phyloP scores from a whole-genome alignment of 768 basidiomycete genomes.

The Lyophyllum shimeji region DNA sequence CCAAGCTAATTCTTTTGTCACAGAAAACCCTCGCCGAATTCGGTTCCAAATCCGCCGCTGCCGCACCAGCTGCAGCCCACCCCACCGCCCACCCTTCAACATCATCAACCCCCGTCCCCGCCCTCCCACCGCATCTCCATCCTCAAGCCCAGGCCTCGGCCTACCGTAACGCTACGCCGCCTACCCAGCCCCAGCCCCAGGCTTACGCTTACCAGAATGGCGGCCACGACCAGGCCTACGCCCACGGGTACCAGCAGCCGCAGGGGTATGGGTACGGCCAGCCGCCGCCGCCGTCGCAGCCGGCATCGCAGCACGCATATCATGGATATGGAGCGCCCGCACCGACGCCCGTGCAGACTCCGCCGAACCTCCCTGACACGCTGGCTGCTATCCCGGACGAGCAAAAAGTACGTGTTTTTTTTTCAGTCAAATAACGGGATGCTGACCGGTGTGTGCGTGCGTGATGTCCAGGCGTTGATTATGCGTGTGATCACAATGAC shows the following conservation, averaged over 20 bases:
- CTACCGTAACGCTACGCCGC: constrained; percentile 34
- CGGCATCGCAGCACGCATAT: neutral
- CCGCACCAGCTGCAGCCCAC: constrained; percentile 21
- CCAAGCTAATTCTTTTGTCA: neutral
- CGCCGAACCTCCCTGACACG: constrained; percentile 41
- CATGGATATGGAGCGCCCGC: constrained; percentile 12
- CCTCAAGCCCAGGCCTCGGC: constrained; percentile 26
- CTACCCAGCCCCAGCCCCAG: constrained; percentile 15
- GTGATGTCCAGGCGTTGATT: constrained; percentile 11
- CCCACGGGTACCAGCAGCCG: neutral
- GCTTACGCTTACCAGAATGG: constrained; percentile 25
- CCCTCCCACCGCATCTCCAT: constrained; percentile 38
- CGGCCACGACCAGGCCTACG: constrained; percentile 12
- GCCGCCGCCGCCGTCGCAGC: neutral
- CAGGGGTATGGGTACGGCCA: constrained; percentile 8
- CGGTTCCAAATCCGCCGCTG: constrained; percentile 22
- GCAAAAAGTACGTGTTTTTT: constrained; percentile 49
- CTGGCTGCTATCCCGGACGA: constrained; percentile 65
- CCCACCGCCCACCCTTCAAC: constrained; percentile 26
- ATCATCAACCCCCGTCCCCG: constrained; percentile 36
- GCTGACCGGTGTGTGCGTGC: neutral
- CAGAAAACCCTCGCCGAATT: constrained; percentile 68
- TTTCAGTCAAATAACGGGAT: constrained; percentile 4
- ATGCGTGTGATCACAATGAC: constrained; percentile 51
- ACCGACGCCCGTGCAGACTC: constrained; percentile 20